Conservation (phyloP, 805 yeast species). For the Sugiyamaella marilandica region DNA sequence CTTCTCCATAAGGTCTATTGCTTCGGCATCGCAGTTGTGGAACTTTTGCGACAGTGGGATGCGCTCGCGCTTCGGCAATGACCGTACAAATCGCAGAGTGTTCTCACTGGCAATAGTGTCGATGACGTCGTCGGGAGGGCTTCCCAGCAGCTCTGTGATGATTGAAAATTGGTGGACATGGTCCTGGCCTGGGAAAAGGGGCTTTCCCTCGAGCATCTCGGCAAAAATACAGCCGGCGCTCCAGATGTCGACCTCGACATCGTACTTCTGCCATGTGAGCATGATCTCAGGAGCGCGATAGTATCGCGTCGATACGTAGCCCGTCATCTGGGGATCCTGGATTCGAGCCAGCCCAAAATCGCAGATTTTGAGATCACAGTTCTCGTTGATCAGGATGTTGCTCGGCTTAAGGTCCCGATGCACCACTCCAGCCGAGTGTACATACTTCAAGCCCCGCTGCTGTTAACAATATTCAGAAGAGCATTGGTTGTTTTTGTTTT, state of each 20-base stretch:
- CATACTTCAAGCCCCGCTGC: conserved; percentile 78
- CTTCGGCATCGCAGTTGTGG: conserved; percentile 57
- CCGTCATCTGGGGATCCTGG: conserved; percentile 99
- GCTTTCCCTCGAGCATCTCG: conserved; percentile 96
- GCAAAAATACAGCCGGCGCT: conserved; percentile 96
- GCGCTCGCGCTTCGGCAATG: conserved; percentile 91
- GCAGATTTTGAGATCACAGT: conserved; percentile 86
- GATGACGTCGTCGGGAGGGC: conserved; percentile 94
- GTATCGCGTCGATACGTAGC: conserved; percentile 92
- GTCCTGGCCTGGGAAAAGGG: conserved; percentile 95
- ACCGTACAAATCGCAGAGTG: conserved; percentile 87
- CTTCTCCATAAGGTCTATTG: conserved; percentile 78
- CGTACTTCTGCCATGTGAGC: conserved; percentile 98
- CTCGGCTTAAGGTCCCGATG: conserved; percentile 82
- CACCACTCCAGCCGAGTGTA: conserved; percentile 87
- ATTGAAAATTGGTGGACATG: conserved; percentile 97
- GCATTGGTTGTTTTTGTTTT: neutral
- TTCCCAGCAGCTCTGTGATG: conserved; percentile 91
- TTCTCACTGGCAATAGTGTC: conserved; percentile 95
- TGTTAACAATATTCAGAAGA: neutral
- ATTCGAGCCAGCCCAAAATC: conserved; percentile 94
- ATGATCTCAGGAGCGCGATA: conserved; percentile 98
- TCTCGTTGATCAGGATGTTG: conserved; percentile 79
- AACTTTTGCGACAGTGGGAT: conserved; percentile 80
- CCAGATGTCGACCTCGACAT: conserved; percentile 96